Conservation (phyloP, 345 rosid species). For the Turnera subulata region DNA sequence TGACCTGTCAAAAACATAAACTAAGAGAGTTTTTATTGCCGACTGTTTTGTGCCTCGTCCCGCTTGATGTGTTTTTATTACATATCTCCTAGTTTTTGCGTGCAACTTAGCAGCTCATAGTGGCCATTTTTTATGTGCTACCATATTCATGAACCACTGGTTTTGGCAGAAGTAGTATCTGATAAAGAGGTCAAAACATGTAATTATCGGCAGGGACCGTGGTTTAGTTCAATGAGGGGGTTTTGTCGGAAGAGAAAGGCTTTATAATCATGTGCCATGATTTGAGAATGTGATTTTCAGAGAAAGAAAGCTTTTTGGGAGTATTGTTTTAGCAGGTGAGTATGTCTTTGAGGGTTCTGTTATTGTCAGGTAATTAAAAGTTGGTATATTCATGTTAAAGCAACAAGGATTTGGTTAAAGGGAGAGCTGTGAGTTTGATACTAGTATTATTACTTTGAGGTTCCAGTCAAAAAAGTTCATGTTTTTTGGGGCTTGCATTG, state of each 20-base stretch:
- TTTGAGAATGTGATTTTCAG: slow-evolving; percentile 33
- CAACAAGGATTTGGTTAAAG: slow-evolving; percentile 26
- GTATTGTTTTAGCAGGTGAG: slow-evolving; percentile 20
- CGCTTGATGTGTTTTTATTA: slow-evolving; percentile 4
- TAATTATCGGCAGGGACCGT: slow-evolving; percentile 15
- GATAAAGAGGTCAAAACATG: slow-evolving; percentile 2
- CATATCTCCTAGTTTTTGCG: not conserved
- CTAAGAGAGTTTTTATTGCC: slow-evolving; percentile 16
- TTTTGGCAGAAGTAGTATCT: not conserved
- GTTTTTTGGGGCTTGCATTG: slow-evolving; percentile 16
- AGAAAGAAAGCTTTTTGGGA: slow-evolving; percentile 20
- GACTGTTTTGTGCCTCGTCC: slow-evolving; percentile 20
- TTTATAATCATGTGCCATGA: slow-evolving; percentile 30
- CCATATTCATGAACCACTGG: not conserved
- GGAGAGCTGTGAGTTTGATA: slow-evolving; percentile 13
- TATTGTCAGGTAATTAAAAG: slow-evolving; percentile 30
- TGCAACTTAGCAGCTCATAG: no score
- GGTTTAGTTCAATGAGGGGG: slow-evolving; percentile 24
- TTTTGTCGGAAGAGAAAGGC: slow-evolving; percentile 12
- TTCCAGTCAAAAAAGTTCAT: slow-evolving; percentile 27
- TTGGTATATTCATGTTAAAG: slow-evolving; percentile 12
- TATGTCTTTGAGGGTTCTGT: slow-evolving; percentile 3
- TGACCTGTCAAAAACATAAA: slow-evolving; percentile 36
- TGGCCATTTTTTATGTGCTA: no score
- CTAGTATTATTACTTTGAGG: slow-evolving; percentile 11